phyloP scores from a whole-genome alignment of 768 basidiomycete genomes.

The Chlorophyllum brunneum region DNA sequence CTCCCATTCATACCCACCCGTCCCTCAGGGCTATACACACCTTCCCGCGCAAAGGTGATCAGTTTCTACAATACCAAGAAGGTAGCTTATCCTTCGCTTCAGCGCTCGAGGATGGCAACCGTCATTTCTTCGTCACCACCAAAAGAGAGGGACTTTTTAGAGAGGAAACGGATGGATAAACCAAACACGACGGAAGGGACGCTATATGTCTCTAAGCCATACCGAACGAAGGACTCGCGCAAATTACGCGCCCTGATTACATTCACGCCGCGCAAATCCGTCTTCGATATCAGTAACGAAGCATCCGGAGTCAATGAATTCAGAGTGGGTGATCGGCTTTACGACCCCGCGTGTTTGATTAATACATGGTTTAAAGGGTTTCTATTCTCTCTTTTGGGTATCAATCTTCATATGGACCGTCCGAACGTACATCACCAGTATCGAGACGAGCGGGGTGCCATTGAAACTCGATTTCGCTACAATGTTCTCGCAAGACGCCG shows the following conservation, averaged over 20 bases:
- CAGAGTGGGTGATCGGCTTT: conserved; percentile 43
- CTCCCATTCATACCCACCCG: too few relatives aligned
- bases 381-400: conserved; percentile 94
- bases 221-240: conserved; percentile 68
- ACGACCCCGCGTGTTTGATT: conserved; percentile 1
- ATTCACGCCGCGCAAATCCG: conserved; percentile 82
- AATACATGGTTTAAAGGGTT: conserved; percentile 59
- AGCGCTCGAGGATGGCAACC: conserved; percentile 6
- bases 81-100: not conserved
- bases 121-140: conserved; percentile 12
- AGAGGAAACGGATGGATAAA: conserved; percentile 31
- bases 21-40: too few relatives aligned
- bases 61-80: not conserved
- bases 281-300: conserved; percentile 81
- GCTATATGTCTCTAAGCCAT: conserved; percentile 71
- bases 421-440: conserved; percentile 71
- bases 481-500: conserved; percentile 83
- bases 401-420: conserved; percentile 80
- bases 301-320: conserved; percentile 78
- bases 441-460: conserved; percentile 74
- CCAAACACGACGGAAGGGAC: conserved; percentile 61
- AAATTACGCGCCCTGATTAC: conserved; percentile 80
- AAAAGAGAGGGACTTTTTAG: conserved; percentile 14
- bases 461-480: conserved; percentile 78
- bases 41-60: too few relatives aligned